phyloP scores from a whole-genome alignment of 495 filamentous ascomycete genomes.

The Aspergillus panamensis region DNA sequence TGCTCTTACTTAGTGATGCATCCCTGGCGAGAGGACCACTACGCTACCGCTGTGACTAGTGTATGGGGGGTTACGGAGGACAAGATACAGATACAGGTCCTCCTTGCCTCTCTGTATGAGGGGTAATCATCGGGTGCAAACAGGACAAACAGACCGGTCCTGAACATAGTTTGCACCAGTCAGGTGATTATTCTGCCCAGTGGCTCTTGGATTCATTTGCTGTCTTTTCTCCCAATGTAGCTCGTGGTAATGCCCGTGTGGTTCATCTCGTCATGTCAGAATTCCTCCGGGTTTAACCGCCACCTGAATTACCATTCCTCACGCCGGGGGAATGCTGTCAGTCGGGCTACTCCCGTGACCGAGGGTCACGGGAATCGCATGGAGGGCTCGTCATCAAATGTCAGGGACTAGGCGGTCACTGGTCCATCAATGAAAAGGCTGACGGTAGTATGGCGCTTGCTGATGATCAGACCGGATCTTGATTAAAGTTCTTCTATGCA shows the following conservation, averaged over 20 bases:
- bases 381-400: constrained; percentile 14
- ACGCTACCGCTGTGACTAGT: not conserved
- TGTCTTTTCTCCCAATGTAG: not conserved
- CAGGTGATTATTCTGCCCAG: not conserved
- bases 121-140: not conserved
- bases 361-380: constrained; percentile 13
- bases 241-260: constrained; percentile 1
- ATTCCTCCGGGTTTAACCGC: constrained; percentile 12
- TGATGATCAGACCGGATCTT: constrained; percentile 2
- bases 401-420: constrained; percentile 16
- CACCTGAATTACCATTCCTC: not conserved
- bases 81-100: not conserved
- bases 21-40: not conserved
- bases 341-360: not conserved
- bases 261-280: constrained; percentile 2
- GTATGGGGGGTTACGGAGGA: not conserved
- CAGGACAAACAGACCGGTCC: not conserved
- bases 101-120: not conserved
- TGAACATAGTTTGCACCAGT: not conserved
- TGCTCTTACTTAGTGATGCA: not conserved
- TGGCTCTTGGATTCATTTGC: not conserved
- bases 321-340: not conserved
- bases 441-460: constrained; percentile 19
- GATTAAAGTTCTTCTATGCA: not conserved
- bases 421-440: constrained; percentile 10